These are phyloP conservation scores for Candida coquimbonensis DNA, from an alignment of 805 yeast species.

Conservation along the genomic window DNA sequence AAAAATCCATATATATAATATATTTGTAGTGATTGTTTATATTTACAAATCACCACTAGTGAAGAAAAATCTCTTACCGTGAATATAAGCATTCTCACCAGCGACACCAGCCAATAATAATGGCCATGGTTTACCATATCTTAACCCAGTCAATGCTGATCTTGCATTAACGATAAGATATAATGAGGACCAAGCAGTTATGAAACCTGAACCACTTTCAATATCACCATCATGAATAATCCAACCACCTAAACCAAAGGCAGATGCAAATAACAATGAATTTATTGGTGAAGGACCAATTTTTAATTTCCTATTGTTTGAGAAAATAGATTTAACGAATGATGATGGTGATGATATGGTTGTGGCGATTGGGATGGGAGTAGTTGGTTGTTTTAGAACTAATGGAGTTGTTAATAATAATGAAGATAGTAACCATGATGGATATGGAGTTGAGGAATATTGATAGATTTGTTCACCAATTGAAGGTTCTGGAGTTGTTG, in stretches of 20 bases:
- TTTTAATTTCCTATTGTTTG: conserved; percentile 1
- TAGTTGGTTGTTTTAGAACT: conserved; percentile 25
- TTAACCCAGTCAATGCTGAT: conserved; percentile 42
- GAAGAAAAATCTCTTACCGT: conserved; percentile 63
- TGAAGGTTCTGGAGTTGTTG: conserved; percentile 10
- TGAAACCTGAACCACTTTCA: conserved; percentile 74
- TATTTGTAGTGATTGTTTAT: no score
- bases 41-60: not conserved
- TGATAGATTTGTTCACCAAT: conserved; percentile 21
- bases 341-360: not conserved
- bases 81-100: conserved; percentile 51
- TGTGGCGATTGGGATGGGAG: conserved; percentile 3
- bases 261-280: conserved; percentile 52
- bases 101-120: conserved; percentile 52
- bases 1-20: no score
- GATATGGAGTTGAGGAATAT: conserved; percentile 37
- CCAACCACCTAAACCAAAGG: conserved; percentile 61
- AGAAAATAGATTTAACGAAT: not conserved
- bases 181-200: conserved; percentile 73
- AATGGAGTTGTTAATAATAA: conserved; percentile 32
- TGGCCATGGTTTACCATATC: conserved; percentile 58
- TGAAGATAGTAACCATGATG: conserved; percentile 36
- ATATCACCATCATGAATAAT: conserved; percentile 73
- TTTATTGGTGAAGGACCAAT: conserved; percentile 29
- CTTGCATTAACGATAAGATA: conserved; percentile 68